phyloP scores from a whole-genome alignment of 192 early-diverging fungal species.

The Entomortierella parvispora region DNA sequence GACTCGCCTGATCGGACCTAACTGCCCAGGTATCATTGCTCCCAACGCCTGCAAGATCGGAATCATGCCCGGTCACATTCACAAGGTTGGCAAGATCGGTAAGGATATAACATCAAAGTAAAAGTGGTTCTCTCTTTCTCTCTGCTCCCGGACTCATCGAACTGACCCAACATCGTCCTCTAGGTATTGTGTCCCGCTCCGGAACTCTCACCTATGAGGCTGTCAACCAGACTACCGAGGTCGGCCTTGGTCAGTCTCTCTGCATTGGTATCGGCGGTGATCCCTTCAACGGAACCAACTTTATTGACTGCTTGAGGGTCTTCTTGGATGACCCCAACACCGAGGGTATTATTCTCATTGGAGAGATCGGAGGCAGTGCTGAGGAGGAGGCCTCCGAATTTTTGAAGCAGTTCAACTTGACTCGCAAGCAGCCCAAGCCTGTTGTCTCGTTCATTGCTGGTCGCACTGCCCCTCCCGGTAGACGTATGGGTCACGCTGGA shows the following conservation, averaged over 20 bases:
- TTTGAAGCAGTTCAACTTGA: constrained; percentile 94
- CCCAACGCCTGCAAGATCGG: constrained; percentile 99
- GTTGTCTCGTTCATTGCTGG: constrained; percentile 99
- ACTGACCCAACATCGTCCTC: too few species aligned
- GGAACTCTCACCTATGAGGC: constrained; percentile 99
- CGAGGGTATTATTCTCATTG: constrained; percentile 99
- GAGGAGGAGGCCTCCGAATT: constrained; percentile 99
- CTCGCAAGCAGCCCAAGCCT: constrained; percentile 89
- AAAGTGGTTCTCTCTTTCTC: too few species aligned
- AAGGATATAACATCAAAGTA: constrained; percentile 11
- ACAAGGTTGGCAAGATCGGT: constrained; percentile 94
- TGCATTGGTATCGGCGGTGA: constrained; percentile 99
- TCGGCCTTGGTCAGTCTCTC: constrained; percentile 94
- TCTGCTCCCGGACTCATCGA: too few species aligned
- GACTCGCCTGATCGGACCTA: constrained; percentile 97
- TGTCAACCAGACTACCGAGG: constrained; percentile 97
- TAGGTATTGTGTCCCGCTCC: constrained; percentile 97
- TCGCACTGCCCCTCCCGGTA: constrained; percentile 97
- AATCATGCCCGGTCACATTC: constrained; percentile 99
- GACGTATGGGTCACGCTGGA: constrained; percentile 99
- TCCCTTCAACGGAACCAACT: constrained; percentile 99
- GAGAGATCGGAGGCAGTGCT: constrained; percentile 98
- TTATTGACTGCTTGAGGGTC: constrained; percentile 94
- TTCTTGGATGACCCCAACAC: constrained; percentile 96
- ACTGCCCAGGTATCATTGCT: constrained; percentile 99